Evolutionary conservation across 805 yeast species (phyloP).

Genomic region (Tetrapisispora fleetii): DNA sequence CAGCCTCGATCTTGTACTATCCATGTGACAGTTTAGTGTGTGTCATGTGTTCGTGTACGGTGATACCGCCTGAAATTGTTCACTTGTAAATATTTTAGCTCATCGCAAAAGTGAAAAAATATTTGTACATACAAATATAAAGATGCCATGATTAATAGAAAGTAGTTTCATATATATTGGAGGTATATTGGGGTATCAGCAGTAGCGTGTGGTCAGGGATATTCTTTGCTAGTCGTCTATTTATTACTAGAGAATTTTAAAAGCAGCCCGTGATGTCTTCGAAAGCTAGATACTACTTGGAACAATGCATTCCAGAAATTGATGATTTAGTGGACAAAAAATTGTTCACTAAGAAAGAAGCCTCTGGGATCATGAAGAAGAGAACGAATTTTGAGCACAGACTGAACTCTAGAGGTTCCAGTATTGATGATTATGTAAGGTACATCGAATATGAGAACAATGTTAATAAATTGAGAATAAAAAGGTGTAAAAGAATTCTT

Average conservation of each 20-base stretch:
- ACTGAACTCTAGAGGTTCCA: conserved; percentile 72
- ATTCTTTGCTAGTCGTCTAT: too few species aligned
- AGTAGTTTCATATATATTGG: neutral
- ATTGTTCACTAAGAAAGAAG: conserved; percentile 72
- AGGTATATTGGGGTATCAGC: neutral
- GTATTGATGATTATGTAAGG: conserved; percentile 62
- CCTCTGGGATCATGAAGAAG: conserved; percentile 76
- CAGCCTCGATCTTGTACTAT: too few species aligned
- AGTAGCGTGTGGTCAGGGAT: too few species aligned
- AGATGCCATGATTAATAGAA: neutral
- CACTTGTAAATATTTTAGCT: neutral
- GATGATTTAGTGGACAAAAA: conserved; percentile 78
- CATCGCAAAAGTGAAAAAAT: neutral
- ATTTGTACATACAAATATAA: too few species aligned
- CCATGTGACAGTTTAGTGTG: too few species aligned
- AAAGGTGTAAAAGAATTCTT: conserved; percentile 55
- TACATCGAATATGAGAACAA: conserved; percentile 75
- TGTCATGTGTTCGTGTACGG: neutral
- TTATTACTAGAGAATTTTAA: too few species aligned
- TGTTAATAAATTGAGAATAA: conserved; percentile 66
- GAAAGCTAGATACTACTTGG: conserved; percentile 46
- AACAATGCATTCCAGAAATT: conserved; percentile 79
- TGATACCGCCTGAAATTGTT: neutral
- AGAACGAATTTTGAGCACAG: conserved; percentile 95
- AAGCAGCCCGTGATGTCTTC: conserved; percentile 34